Conservation (phyloP, 768 basidiomycete species). For the Amanita inopinata region DNA sequence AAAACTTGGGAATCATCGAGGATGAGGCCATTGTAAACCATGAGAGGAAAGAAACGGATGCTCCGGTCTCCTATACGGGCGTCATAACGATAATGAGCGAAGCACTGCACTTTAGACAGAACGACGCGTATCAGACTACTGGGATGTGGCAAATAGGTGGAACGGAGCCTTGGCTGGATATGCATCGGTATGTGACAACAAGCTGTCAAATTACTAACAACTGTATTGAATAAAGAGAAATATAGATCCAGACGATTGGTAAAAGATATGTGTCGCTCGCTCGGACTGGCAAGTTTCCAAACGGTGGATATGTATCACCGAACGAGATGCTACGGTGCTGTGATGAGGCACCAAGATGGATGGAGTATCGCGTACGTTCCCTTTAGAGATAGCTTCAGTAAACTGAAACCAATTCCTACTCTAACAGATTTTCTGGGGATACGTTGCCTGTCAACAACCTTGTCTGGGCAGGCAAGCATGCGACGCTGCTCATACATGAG, state of each 20-base stretch:
- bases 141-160: conserved; percentile 37
- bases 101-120: conserved; percentile 37
- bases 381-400: conserved; percentile 37
- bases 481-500: conserved; percentile 88
- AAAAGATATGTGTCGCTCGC: conserved; percentile 32
- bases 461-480: conserved; percentile 48
- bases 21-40: neutral
- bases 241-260: conserved; percentile 35
- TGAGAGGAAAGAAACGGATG: no score
- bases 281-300: conserved; percentile 50
- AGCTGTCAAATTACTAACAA: no score
- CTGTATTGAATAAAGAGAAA: neutral
- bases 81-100: conserved; percentile 50
- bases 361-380: conserved; percentile 70
- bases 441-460: conserved; percentile 70
- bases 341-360: conserved; percentile 57
- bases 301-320: conserved; percentile 72
- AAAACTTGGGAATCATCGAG: conserved; percentile 56
- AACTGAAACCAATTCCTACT: no score
- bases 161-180: conserved; percentile 36
- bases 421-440: conserved; percentile 82
- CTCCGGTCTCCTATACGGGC: conserved; percentile 31
- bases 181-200: conserved; percentile 23
- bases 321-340: conserved; percentile 60
- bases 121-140: conserved; percentile 24